phyloP scores from a whole-genome alignment of 2,329 filamentous ascomycete genomes.

The Fusarium circinatum region DNA sequence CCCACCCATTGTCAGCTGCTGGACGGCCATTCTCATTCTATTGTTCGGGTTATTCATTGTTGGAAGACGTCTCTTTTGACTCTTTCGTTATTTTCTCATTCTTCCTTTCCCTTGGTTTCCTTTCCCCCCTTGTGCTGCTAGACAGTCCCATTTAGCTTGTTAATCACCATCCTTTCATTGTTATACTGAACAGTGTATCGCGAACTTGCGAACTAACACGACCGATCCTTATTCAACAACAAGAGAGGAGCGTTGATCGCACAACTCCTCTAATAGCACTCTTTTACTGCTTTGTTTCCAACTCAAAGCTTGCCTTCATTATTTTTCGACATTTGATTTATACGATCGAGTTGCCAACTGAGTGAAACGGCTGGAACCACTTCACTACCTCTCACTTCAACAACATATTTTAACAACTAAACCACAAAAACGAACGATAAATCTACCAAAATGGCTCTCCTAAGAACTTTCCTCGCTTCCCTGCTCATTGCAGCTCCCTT shows the following conservation, averaged over 20 bases:
- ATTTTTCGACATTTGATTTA: slow-evolving; percentile 26
- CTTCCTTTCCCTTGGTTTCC: slow-evolving; percentile 35
- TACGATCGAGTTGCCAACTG: slow-evolving; percentile 32
- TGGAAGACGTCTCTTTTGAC: slow-evolving; percentile 40
- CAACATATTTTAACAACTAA: slow-evolving; percentile 23
- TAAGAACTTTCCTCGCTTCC: slow-evolving; percentile 41
- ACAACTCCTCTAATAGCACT: slow-evolving; percentile 41
- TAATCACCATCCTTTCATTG: slow-evolving; percentile 43
- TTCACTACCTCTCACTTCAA: slow-evolving; percentile 40
- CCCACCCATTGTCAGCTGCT: slow-evolving; percentile 37
- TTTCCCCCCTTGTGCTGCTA: slow-evolving; percentile 38
- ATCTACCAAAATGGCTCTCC: slow-evolving; percentile 42
- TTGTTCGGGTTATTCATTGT: slow-evolving; percentile 42
- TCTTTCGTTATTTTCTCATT: slow-evolving; percentile 41
- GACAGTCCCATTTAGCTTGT: slow-evolving; percentile 36
- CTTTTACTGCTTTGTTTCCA: slow-evolving; percentile 29
- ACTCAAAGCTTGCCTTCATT: slow-evolving; percentile 24
- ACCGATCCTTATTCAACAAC: slow-evolving; percentile 35
- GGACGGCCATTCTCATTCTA: slow-evolving; percentile 42
- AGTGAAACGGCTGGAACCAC: slow-evolving; percentile 46
- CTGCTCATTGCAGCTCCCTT: slow-evolving; percentile 43
- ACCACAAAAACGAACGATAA: slow-evolving; percentile 26
- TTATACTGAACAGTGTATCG: slow-evolving; percentile 30
- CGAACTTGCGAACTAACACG: slow-evolving; percentile 22
- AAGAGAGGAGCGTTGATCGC: slow-evolving; percentile 49